Evolutionary conservation across 148 eudicot genomes (phyloP).

Genomic region (Arbutus unedo): DNA sequence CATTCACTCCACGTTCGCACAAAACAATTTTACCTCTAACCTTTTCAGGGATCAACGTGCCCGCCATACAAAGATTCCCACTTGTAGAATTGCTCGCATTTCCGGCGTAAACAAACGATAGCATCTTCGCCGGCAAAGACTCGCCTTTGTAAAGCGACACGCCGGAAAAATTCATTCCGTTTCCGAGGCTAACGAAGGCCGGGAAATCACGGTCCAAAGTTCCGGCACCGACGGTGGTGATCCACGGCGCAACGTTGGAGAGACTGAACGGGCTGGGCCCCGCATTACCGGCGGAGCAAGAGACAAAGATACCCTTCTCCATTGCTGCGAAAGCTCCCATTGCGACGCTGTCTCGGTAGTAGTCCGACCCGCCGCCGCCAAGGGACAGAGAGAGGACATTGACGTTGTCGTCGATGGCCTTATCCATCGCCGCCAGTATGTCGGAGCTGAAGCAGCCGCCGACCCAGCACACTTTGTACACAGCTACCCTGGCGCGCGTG

Average conservation of each 20-base stretch:
- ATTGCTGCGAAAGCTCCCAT: conserved; percentile 47
- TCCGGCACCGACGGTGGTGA: conserved; percentile 54
- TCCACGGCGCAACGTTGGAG: conserved; percentile 49
- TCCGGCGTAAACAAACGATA: conserved; percentile 45
- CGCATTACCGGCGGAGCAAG: conserved; percentile 49
- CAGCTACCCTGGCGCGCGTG: conserved; percentile 35
- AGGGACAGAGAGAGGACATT: conserved; percentile 40
- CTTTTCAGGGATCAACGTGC: conserved; percentile 33
- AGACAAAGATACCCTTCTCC: conserved; percentile 47
- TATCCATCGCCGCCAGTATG: conserved; percentile 39
- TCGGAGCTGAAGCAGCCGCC: conserved; percentile 55
- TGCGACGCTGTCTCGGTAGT: conserved; percentile 40
- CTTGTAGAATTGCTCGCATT: conserved; percentile 33
- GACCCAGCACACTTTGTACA: conserved; percentile 49
- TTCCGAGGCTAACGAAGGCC: conserved; percentile 40
- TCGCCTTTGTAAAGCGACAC: conserved; percentile 43
- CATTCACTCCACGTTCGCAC: conserved; percentile 44
- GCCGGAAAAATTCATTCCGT: conserved; percentile 42
- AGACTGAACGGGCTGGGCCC: conserved; percentile 40
- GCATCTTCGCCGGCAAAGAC: conserved; percentile 23
- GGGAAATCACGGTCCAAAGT: conserved; percentile 49
- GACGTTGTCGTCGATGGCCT: conserved; percentile 36
- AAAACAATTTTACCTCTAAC: conserved; percentile 44
- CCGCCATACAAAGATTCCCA: conserved; percentile 49
- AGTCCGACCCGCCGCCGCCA: conserved; percentile 44